Conservation (phyloP, 1,284 basidiomycete species). For the Taiwanofungus camphoratus region DNA sequence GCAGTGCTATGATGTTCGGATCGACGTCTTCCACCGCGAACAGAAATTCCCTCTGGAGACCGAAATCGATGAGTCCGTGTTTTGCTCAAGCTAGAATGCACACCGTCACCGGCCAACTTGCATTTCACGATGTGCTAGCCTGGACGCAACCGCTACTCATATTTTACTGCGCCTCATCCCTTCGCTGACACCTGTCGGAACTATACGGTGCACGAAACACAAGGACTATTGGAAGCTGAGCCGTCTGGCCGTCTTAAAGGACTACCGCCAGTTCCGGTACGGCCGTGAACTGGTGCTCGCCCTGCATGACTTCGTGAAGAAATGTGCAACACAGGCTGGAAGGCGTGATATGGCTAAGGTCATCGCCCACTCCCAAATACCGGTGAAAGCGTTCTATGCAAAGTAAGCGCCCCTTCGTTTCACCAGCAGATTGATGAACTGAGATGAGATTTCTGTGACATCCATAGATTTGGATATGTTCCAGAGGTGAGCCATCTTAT, state of each 20-base stretch:
- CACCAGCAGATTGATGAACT: conserved; percentile 6
- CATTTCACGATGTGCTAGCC: conserved; percentile 30
- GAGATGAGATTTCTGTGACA: conserved; percentile 8
- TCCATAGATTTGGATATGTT: conserved; percentile 60
- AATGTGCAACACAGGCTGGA: conserved; percentile 29
- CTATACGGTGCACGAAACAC: conserved; percentile 43
- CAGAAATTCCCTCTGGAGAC: conserved; percentile 65
- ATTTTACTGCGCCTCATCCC: conserved; percentile 62
- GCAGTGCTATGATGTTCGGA: conserved; percentile 60
- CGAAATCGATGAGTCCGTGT: conserved; percentile 65
- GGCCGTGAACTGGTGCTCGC: conserved; percentile 57
- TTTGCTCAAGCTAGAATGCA: conserved; percentile 8
- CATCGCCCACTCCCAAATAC: conserved; percentile 63
- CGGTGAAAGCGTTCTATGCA: conserved; percentile 65
- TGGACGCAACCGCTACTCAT: conserved; percentile 59
- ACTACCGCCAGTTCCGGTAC: conserved; percentile 57
- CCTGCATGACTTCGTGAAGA: conserved; percentile 52
- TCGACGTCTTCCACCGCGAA: conserved; percentile 63
- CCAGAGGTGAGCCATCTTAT: conserved; percentile 45
- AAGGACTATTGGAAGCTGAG: conserved; percentile 57
- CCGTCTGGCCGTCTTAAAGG: conserved; percentile 61
- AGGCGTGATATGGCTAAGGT: conserved; percentile 32
- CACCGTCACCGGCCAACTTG: conserved; percentile 2
- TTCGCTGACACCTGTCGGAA: conserved; percentile 58
- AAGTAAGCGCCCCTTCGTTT: conserved; percentile 43